Base-by-base conservation (phyloP, 208 protist species). In the Phytomonas serpens region DNA sequence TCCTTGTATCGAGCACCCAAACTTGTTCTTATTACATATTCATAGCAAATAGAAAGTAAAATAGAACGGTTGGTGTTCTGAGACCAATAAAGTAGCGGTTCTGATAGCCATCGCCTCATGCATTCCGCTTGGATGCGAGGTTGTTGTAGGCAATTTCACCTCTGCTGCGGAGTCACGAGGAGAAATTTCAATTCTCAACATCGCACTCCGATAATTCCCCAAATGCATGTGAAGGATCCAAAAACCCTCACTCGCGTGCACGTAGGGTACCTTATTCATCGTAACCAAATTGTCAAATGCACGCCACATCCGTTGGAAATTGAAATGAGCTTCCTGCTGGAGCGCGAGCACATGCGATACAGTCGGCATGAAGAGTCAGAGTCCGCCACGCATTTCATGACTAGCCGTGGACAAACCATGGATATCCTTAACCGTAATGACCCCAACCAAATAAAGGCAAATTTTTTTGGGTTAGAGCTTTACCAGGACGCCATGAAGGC, bases 311-410 rank as follows among this genome's bases (percentile, higher is more conserved):
- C 89, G 0, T 72, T 95, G 3, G 87, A 95, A 75, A 72, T 76
- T 51, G 84, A 92, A 73, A 87, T 93, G 79, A 61, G 76, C 63
- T 92, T 84, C 64, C 62, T 93, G 13, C 81, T 95, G 2, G 85
- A 95, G 68, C 83, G 87, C 19, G 85, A 95, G 77, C 89, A 93
- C 69, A 82, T 88, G 77, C 86, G 86, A 7, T 95, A 95, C 82
- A 80, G 79, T 51, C 83, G 89, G 23, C 89, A 95, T 72, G 83
- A 90, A 65, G 68, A 71, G 9, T 82, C 73, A 1, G 87, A 95
- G 80, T 84, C 82, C 0, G 89, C 86, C 34, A 87, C 81, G 19
- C 81, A 90, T 32, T 95, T 93, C 70, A 83, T 95, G 63, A 74
- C 77, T 5, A 78, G 76, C n/a, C 77, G 82, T 0, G 85, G 84